Base-by-base conservation (phyloP, 148 eudicot species). In the Amaranthus cruentus region DNA sequence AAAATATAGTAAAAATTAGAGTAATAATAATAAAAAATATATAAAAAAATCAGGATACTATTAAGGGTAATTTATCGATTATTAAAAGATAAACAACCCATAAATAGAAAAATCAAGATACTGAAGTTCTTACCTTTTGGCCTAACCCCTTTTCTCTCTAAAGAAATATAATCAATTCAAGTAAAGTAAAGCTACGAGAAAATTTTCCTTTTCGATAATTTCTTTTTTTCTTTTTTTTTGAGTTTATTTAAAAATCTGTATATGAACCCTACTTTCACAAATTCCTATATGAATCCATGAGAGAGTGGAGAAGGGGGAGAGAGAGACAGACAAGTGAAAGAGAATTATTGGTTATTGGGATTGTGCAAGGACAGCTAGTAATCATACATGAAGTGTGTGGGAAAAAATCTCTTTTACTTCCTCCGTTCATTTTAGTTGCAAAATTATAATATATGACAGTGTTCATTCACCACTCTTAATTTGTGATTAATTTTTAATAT, bases 381-480 rank as follows among this genome's bases (percentile, higher is more conserved):
- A 52, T 70, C 81, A 78, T 60, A 73, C 72, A 66, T 63, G 18
- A 15, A 6, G 81, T 69, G 76, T 66, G 81, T 57, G 77, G 38
- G 38, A 28, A 0, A 28, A 63, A 66, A 7, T 47, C 46, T 15
- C 2, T 67, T 51, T 7, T 54, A 18, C 18, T 18, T 18, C 18
- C 18, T 18, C 18, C 18, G 18, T 18, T 18, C 18, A 18, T 18
- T 18, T 18, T 18, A 18, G 18, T 18, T 18, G 18, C 18, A 18
- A 18, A 18, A 18, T 18, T 18, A 18, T 18, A 18, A 18, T 18
- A 18, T 18, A 18, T 18, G 18, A 18, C 18, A 60, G 7, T 61
- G 18, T 44, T 52, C 4, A 46, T 65, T 12, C 3, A 21, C 8
- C 54, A 54, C 47, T 63, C 1, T 67, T 48, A 57, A 12, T 4